phyloP scores from a whole-genome alignment of 768 basidiomycete genomes.

The Kwoniella mangroviensis region DNA sequence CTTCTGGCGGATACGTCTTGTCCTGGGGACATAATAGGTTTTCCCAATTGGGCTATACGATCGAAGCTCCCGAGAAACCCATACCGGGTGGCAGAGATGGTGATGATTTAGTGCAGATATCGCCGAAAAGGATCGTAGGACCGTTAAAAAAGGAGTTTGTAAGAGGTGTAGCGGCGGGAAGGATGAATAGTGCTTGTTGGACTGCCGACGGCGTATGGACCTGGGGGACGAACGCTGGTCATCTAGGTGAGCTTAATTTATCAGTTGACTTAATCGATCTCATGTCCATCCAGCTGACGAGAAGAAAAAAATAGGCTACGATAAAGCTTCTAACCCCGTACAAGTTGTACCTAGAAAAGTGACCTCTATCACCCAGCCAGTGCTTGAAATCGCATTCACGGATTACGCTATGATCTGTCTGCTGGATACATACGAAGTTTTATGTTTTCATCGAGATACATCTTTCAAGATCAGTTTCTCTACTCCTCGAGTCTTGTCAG shows the following conservation, averaged over 20 bases:
- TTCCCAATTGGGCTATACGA: slow-evolving; percentile 80
- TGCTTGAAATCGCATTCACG: slow-evolving; percentile 70
- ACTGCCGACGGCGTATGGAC: slow-evolving; percentile 63
- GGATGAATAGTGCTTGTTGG: slow-evolving; percentile 87
- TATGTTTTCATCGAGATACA: slow-evolving; percentile 78
- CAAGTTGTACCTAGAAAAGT: slow-evolving; percentile 81
- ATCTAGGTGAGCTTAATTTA: slow-evolving; percentile 68
- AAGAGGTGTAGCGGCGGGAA: slow-evolving; percentile 81
- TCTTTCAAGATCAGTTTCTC: slow-evolving; percentile 83
- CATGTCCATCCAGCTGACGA: background rate
- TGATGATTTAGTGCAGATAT: slow-evolving; percentile 76
- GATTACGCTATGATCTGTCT: slow-evolving; percentile 84
- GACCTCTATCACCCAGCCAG: slow-evolving; percentile 72
- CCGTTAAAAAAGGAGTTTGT: slow-evolving; percentile 78
- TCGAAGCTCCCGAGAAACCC: slow-evolving; percentile 63
- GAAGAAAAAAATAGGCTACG: slow-evolving; percentile 66
- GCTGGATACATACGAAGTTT: slow-evolving; percentile 75
- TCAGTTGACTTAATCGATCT: background rate
- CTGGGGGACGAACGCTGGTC: slow-evolving; percentile 93
- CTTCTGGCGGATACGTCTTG: slow-evolving; percentile 76
- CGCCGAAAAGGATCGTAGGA: slow-evolving; percentile 74
- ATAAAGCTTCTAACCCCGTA: slow-evolving; percentile 71
- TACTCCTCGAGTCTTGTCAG: slow-evolving; percentile 72
- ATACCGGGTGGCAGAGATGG: slow-evolving; percentile 48
- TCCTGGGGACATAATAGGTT: slow-evolving; percentile 93